Evolutionary conservation across 371 early-diverging fungal species (phyloP).

Genomic region (Rhizopus stolonifer): DNA sequence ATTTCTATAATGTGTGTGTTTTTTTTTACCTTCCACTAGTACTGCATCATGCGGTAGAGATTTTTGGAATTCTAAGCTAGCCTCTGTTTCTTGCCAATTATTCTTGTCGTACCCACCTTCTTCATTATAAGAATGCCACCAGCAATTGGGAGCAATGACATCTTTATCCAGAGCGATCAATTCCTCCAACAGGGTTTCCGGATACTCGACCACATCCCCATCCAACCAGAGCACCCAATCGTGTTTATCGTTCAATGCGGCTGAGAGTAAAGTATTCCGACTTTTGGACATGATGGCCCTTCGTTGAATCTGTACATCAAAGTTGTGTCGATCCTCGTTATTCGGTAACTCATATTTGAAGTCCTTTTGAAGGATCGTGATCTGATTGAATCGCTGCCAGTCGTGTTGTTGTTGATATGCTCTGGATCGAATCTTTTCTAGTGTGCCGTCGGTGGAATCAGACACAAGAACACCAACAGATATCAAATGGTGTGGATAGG

Average conservation of each 20-base stretch:
- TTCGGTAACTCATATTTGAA: conserved; percentile 47
- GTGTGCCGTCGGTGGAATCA: conserved; percentile 46
- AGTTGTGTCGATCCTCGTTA: conserved; percentile 60
- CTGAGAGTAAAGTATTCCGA: conserved; percentile 58
- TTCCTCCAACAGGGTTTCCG: conserved; percentile 52
- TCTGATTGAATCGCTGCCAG: conserved; percentile 43
- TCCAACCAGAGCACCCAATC: conserved; percentile 78
- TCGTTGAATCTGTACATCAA: conserved; percentile 55
- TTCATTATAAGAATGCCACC: conserved; percentile 45
- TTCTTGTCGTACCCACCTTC: conserved; percentile 65
- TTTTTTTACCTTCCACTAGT: conserved; percentile 31
- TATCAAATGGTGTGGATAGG: conserved; percentile 64
- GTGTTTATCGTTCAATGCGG: conserved; percentile 53
- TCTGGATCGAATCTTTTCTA: conserved; percentile 35
- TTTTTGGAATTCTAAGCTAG: conserved; percentile 50
- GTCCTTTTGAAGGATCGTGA: conserved; percentile 60
- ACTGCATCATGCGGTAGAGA: conserved; percentile 47
- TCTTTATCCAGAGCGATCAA: conserved; percentile 56
- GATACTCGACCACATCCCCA: conserved; percentile 64
- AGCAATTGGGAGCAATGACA: conserved; percentile 60
- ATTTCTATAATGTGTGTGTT: not conserved
- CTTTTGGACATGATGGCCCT: conserved; percentile 64
- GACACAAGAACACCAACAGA: conserved; percentile 69
- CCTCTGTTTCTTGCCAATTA: conserved; percentile 69
- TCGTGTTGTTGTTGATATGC: conserved; percentile 24